phyloP scores from a whole-genome alignment of 179 eudicot genomes.

The Monotropa hypopitys region DNA sequence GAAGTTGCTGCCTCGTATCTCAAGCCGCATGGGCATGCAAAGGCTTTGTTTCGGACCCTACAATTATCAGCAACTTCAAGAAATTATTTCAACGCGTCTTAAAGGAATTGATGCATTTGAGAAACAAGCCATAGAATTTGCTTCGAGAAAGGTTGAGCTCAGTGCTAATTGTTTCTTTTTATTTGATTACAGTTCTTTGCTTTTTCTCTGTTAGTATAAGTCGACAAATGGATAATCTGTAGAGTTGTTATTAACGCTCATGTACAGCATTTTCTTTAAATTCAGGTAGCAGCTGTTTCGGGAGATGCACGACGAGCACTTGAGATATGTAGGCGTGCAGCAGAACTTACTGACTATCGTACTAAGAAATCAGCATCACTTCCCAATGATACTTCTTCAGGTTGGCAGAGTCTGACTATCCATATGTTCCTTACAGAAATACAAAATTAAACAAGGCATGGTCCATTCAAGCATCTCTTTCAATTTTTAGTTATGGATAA shows the following conservation, averaged over 20 bases:
- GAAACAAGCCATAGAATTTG: slow-evolving; percentile 88
- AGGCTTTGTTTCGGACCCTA: slow-evolving; percentile 93
- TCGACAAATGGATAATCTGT: background rate
- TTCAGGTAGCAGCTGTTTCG: slow-evolving; percentile 92
- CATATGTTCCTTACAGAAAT: background rate
- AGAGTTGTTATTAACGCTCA: background rate
- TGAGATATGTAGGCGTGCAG: slow-evolving; percentile 97
- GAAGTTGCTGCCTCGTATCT: slow-evolving; percentile 93
- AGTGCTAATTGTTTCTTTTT: slow-evolving; percentile 1
- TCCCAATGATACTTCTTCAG: slow-evolving; percentile 31
- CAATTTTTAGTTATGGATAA: background rate
- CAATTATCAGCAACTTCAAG: slow-evolving; percentile 85
- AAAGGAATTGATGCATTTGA: slow-evolving; percentile 94
- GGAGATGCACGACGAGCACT: slow-evolving; percentile 98
- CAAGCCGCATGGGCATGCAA: slow-evolving; percentile 95
- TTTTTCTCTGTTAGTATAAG: background rate
- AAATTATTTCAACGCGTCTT: slow-evolving; percentile 72
- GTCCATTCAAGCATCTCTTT: background rate
- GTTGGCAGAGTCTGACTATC: slow-evolving; percentile 18
- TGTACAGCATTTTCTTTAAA: background rate
- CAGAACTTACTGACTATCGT: slow-evolving; percentile 79
- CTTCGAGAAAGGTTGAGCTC: slow-evolving; percentile 73
- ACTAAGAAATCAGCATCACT: slow-evolving; percentile 34
- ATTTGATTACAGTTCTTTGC: background rate
- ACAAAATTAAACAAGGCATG: background rate